Base-by-base conservation (phyloP, 2,329 filamentous ascomycete species). In the Penicillium paneum region DNA sequence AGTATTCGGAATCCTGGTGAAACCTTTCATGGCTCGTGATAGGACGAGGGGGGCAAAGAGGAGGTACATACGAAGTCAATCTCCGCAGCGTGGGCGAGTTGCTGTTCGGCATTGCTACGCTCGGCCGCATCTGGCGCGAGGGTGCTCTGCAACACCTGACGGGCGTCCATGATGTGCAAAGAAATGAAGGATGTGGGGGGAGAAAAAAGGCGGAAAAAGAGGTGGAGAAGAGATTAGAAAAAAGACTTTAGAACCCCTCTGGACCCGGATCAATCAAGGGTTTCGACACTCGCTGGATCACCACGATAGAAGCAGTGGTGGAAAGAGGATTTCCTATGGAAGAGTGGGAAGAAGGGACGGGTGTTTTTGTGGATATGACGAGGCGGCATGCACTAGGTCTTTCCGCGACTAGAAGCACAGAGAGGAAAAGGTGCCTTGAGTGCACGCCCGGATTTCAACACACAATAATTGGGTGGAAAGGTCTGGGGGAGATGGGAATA, bases 111-210 rank as follows among this genome's bases (percentile, higher is more conserved):
- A 77, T 86, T 87, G 75, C 90, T 87, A 82, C 94, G 92, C 76
- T 90, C 86, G 72, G 86, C 83, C 76, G 91, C 89, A 84, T 99
- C 94, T 73, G 92, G 83, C 73, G 92, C 95, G 79, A 97, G 86
- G 76, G 94, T 97, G 81, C 92, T 93, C 79, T 91, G 86, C 82
- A 99, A 89, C 81, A 99, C 93, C 80, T 91, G 88, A 82, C 93
- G 96, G 81, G 97, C 95, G 81, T 97, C 91, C 89, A 95, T 92
- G 81, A 84, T 91, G 68, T 66, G 64, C 50, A 62, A 56, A 62
- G 54, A 57, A 58, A 47, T 61, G 63, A 54, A 59, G 55, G 55
- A 51, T 54, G 54, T 55, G 59, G 57, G 62, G 52, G 47, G 51
- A 55, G 58, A 58, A 49, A 49, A 55, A 54, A 34, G 38, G 39